These are phyloP conservation scores for Phytopythium boreale DNA, from an alignment of 352 stramenopile species.

Conservation along the genomic window DNA sequence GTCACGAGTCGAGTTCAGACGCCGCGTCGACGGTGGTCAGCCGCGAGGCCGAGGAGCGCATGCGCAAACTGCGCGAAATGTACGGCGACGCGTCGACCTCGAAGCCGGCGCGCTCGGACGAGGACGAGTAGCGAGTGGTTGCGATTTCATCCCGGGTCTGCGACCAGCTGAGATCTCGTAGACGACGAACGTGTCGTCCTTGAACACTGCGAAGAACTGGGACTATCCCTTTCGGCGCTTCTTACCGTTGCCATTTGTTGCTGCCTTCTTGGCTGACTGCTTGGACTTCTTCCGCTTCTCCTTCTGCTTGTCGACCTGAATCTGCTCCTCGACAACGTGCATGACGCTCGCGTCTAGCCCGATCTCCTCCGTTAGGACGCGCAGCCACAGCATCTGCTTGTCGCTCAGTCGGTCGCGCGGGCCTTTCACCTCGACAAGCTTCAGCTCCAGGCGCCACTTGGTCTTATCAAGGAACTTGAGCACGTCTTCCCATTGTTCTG, in stretches of 20 bases:
- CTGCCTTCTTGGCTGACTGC: not conserved
- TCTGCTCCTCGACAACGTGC: constrained; percentile 71
- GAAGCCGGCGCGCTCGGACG: not conserved
- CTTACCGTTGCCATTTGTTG: not conserved
- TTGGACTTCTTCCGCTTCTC: constrained; percentile 10
- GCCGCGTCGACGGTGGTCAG: not conserved
- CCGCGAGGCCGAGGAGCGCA: constrained; percentile 54
- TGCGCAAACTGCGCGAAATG: constrained; percentile 67
- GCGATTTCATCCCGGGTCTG: not conserved
- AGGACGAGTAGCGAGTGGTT: constrained; percentile 5
- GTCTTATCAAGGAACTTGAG: constrained; percentile 13
- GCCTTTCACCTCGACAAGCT: constrained; percentile 87
- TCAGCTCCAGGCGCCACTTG: constrained; percentile 28
- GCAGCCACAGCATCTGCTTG: constrained; percentile 79
- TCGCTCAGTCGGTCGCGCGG: constrained; percentile 80
- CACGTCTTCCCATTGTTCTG: constrained; percentile 10
- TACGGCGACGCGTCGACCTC: constrained; percentile 79
- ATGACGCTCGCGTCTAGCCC: constrained; percentile 60
- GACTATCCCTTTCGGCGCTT: constrained; percentile 7
- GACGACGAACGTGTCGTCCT: not conserved
- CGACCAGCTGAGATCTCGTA: not conserved
- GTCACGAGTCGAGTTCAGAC: constrained; percentile 1
- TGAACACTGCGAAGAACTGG: not conserved
- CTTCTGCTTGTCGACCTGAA: constrained; percentile 32
- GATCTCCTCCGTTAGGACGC: constrained; percentile 54